phyloP scores from a whole-genome alignment of 306 rosid genomes.

The Corylus americana region DNA sequence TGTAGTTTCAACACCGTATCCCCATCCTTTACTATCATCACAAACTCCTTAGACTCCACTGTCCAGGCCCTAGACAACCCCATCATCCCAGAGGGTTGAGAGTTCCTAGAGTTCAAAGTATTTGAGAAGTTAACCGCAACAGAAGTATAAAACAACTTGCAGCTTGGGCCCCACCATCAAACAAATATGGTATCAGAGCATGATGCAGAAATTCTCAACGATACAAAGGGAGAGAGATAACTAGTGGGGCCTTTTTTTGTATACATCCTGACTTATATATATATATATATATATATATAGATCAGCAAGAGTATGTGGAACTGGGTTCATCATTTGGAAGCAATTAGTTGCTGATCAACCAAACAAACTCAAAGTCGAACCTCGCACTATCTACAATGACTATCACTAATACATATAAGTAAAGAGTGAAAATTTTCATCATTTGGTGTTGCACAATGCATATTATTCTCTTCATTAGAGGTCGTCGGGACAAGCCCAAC shows the following conservation, averaged over 20 bases:
- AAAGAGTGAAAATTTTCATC: too few species aligned
- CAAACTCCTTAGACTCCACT: too few species aligned
- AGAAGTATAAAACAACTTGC: background rate
- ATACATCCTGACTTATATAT: background rate
- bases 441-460: too few species aligned
- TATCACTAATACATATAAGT: background rate
- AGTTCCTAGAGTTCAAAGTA: background rate
- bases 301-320: slow-evolving; percentile 4
- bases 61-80: too few species aligned
- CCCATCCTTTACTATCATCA: too few species aligned
- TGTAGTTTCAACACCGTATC: too few species aligned
- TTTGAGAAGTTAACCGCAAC: background rate
- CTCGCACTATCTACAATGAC: background rate
- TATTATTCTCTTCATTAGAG: too few species aligned
- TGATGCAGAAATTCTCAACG: background rate
- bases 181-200: background rate
- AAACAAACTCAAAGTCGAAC: background rate
- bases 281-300: too few species aligned
- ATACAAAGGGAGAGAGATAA: background rate
- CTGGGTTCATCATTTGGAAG: slow-evolving; percentile 14
- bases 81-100: too few species aligned
- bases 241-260: too few species aligned
- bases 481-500: too few species aligned
- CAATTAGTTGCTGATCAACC: background rate
- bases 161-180: background rate